A percentile compares a stretch with the other conserved stretches of the same genome.
These are phyloP conservation scores for Beauveria brongniartii DNA, from an alignment of 2,329 filamentous ascomycete species.

Conservation along the genomic window DNA sequence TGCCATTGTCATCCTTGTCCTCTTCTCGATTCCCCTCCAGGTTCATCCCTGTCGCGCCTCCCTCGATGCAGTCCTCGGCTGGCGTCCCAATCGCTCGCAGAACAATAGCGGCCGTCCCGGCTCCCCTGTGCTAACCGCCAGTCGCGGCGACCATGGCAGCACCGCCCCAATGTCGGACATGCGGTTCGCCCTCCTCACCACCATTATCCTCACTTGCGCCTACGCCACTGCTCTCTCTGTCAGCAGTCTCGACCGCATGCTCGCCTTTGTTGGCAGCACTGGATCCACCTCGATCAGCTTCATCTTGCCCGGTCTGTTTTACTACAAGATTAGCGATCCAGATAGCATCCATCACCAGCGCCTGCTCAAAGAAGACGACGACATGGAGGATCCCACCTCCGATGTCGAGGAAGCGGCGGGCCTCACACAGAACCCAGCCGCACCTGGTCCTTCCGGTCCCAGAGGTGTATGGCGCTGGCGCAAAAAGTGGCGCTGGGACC, in stretches of 20 bases:
- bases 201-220: conserved; percentile 71
- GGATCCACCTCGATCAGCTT: conserved; percentile 95
- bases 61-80: conserved; percentile 86
- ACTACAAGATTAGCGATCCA: conserved; percentile 94
- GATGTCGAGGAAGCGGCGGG: conserved; percentile 41
- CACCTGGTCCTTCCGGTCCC: conserved; percentile 27
- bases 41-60: conserved; percentile 95
- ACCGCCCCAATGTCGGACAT: conserved; percentile 69
- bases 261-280: conserved; percentile 92
- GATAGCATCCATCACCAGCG: conserved; percentile 80
- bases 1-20: conserved; percentile 90
- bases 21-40: conserved; percentile 93
- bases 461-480: conserved; percentile 40
- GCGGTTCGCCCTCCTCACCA: conserved; percentile 84
- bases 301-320: conserved; percentile 91
- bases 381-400: conserved; percentile 54
- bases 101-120: conserved; percentile 28
- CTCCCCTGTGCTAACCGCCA: conserved; percentile 33
- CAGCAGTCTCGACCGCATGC: conserved; percentile 76
- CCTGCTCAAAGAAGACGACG: conserved; percentile 84
- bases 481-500: conserved; percentile 50
- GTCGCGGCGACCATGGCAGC: conserved; percentile 43
- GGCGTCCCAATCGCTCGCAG: conserved; percentile 57
- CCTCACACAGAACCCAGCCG: conserved; percentile 37
- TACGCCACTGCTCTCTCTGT: conserved; percentile 90